A percentile compares a stretch with the other conserved stretches of the same genome.
These are phyloP conservation scores for Phytophthora cryptogea DNA, from an alignment of 352 stramenopile genomes.

Conservation along the genomic window DNA sequence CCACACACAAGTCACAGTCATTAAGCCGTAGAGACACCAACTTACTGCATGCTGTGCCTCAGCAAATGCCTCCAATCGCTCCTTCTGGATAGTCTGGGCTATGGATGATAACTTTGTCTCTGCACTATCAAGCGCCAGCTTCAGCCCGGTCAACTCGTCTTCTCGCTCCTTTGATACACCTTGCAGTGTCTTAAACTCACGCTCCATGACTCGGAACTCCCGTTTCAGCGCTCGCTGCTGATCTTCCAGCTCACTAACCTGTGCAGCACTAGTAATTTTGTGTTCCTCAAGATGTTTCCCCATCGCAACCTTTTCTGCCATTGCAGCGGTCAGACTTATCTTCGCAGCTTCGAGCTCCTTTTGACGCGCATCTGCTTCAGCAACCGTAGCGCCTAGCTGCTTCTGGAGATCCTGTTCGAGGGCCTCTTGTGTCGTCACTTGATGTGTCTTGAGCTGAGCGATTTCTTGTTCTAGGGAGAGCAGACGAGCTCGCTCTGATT, in stretches of 20 bases:
- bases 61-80: slow-evolving; percentile 38
- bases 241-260: slow-evolving; percentile 58
- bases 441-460: slow-evolving; percentile 14
- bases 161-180: slow-evolving; percentile 54
- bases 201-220: slow-evolving; percentile 60
- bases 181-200: slow-evolving; percentile 64
- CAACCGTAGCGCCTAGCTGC: slow-evolving; percentile 17
- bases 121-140: slow-evolving; percentile 35
- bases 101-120: slow-evolving; percentile 43
- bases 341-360: slow-evolving; percentile 27
- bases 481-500: slow-evolving; percentile 16
- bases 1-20: neutral
- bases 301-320: slow-evolving; percentile 22
- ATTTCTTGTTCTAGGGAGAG: slow-evolving; percentile 37
- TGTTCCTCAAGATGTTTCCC: slow-evolving; percentile 36
- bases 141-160: slow-evolving; percentile 42
- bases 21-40: neutral
- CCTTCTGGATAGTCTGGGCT: slow-evolving; percentile 41
- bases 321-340: slow-evolving; percentile 18
- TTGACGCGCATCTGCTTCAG: slow-evolving; percentile 16
- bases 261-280: slow-evolving; percentile 26
- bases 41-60: slow-evolving; percentile 62
- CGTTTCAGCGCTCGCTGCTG: slow-evolving; percentile 56
- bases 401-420: slow-evolving; percentile 30
- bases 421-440: slow-evolving; percentile 21